Percentiles rank a stretch among this genome's conserved stretches.
Conservation (phyloP, 1,139 yeast genomes). For the Nematodospora anomalae region DNA sequence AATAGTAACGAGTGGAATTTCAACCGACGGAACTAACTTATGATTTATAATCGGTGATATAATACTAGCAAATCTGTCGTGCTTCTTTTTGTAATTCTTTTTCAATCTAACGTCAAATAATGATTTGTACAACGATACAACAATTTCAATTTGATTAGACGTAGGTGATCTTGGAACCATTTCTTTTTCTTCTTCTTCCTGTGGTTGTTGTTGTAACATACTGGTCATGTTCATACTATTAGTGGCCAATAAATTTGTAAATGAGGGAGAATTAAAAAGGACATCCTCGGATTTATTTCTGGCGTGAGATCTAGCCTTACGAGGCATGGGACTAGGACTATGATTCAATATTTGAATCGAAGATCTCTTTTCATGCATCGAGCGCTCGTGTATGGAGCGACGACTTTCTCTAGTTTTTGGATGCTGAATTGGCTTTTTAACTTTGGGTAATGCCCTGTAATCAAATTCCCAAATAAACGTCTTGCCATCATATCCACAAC, state of each 20-base stretch:
- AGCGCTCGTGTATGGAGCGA: constrained; percentile 10
- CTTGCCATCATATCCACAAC: constrained; percentile 72
- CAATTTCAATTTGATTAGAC: constrained; percentile 21
- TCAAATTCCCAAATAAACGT: constrained; percentile 73
- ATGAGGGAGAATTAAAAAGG: constrained; percentile 10
- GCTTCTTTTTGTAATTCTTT: constrained; percentile 24
- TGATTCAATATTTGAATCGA: constrained; percentile 7
- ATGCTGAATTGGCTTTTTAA: constrained; percentile 24
- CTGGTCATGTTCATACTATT: constrained; percentile 15
- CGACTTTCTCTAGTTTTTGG: constrained; percentile 10
- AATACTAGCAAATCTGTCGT: constrained; percentile 21
- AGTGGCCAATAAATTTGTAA: constrained; percentile 11
- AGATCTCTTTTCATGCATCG: constrained; percentile 14
- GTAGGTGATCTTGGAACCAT: constrained; percentile 2
- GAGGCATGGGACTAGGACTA: constrained; percentile 16
- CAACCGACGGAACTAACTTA: constrained; percentile 42
- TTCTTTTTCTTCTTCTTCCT: constrained; percentile 2
- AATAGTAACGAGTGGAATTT: constrained; percentile 35
- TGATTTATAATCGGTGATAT: constrained; percentile 43
- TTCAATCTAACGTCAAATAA: constrained; percentile 36
- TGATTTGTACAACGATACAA: constrained; percentile 34
- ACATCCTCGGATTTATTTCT: constrained; percentile 11
- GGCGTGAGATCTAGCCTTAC: constrained; percentile 5
- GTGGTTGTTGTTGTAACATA: constrained; percentile 8
- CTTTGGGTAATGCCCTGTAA: constrained; percentile 56